These are phyloP conservation scores for Hanseniaspora gamundiae DNA, from an alignment of 1,139 yeast genomes.

Conservation along the genomic window DNA sequence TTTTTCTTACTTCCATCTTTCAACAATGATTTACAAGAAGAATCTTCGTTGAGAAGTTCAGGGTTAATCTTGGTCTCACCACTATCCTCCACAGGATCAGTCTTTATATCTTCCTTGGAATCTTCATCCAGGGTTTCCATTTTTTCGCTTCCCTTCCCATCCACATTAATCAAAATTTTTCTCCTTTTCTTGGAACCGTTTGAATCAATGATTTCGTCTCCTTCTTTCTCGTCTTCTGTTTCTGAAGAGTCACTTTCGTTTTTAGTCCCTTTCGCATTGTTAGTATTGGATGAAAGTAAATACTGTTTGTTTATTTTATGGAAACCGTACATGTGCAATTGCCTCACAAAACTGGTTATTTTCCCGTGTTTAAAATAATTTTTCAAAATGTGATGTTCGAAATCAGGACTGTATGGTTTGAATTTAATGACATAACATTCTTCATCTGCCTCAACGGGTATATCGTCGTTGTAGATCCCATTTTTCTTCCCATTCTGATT, in stretches of 20 bases:
- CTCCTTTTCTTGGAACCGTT: conserved; percentile 10
- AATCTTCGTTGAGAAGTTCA: no score
- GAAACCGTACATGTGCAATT: conserved; percentile 68
- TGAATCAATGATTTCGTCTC: no score
- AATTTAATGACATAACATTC: conserved; percentile 48
- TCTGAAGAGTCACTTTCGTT: no score
- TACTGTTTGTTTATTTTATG: conserved; percentile 41
- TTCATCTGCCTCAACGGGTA: conserved; percentile 65
- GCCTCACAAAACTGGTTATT: conserved; percentile 60
- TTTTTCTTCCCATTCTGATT: background rate
- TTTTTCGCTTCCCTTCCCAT: conserved; percentile 17
- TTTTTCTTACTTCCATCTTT: conserved; percentile 7
- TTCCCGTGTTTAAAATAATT: conserved; percentile 70
- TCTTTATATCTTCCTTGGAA: background rate
- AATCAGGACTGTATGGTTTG: conserved; percentile 54
- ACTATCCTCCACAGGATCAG: background rate
- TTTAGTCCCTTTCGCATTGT: no score
- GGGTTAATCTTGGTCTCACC: no score
- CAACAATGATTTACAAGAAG: background rate
- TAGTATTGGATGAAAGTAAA: background rate
- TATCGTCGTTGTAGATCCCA: conserved; percentile 25
- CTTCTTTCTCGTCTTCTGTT: no score
- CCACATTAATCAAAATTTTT: conserved; percentile 10
- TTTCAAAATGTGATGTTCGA: conserved; percentile 47
- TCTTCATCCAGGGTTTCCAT: background rate